Base-by-base conservation (phyloP, 345 rosid genomes). In the Combretum micranthum region DNA sequence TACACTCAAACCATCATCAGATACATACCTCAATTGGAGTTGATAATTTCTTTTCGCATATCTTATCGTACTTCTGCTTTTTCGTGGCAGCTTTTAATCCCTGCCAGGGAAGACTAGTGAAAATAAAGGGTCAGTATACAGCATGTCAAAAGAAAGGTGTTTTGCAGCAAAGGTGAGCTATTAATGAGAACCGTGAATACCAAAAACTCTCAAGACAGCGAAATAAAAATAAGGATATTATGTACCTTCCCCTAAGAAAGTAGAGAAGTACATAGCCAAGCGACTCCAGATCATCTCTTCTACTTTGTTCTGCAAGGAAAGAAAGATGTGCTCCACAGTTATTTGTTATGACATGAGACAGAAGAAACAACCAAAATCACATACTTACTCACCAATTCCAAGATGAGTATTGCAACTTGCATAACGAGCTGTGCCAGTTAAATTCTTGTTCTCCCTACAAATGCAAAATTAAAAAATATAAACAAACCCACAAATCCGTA, bases 1-100 rank as follows among this genome's bases (percentile, higher is more conserved):
- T n/a, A n/a, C n/a, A n/a, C n/a, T n/a, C n/a, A 11, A 50, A 19
- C 23, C 25, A 12, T 9, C 15, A 21, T 56, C n/a, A 58, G 20
- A 26, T 25, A 50, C 60, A 60, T 58, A 87, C 94, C 97, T 85
- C 96, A 62, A 90, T 90, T 47, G 93, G 96, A 64, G 97, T 90
- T 60, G 95, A 78, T 42, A 87, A 69, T 74, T 90, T 90, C 84
- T 84, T 90, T 79, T 87, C 90, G 23, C 96, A 81, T 65, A 90
- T 87, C 76, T 84, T 78, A 65, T 90, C 93, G 60, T 90, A 87
- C 64, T 90, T 87, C 57, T 87, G 95, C 75, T 87, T 90, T 70
- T 90, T 90, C 47, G 90, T 87, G 39, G 86, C 88, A 43, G 88
- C 92, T 77, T 81, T 87, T 60, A 90, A 74, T 45, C 95, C 97